Evolutionary conservation across 148 eudicot species (phyloP), one percentile per base, ranked within the genome.

Genomic region (Diospyros kaki): DNA sequence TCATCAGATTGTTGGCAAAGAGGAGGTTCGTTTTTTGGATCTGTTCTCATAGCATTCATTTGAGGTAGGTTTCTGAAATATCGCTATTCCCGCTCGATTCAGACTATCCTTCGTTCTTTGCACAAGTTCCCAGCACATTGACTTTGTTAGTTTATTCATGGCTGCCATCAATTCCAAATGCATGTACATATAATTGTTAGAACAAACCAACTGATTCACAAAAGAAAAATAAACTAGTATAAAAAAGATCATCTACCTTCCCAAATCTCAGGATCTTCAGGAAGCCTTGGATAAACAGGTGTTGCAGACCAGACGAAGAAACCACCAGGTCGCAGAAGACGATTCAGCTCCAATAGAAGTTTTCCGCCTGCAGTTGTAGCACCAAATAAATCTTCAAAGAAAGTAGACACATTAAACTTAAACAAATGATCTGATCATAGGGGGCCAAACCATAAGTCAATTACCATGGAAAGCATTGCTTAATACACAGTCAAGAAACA

Each of bases 271-370:
- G 80, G 87, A 86, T 91, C 87, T 77, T 86, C 96, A 5, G 84
- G 80, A 40, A 81, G 81, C 55, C 74, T 91, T 80, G 78, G 84
- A 75, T 91, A 91, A 70, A 91, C 87, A 44, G 93, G 96, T 67
- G 96, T 91, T 70, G 96, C 96, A 70, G 93, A 91, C 96, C 96
- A 91, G 13, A 91, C 79, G 68, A 91, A 91, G 78, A 62, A 87
- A 71, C 93, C 96, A 40, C 96, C 93, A 61, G 93, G 93, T 15
- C 96, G 84, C 65, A 91, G 69, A n/a, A 91, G 81, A 75, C 92
- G 90, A 76, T 90, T 90, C 66, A 90, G 81, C 77, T 90, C 95
- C 78, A 90, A 73, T 18, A 91, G 80, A 71, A 87, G 93, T 75
- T 89, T 91, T 68, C 96, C 93, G 51, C 93, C 93, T 91, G 84